Percentiles rank a stretch among this genome's conserved stretches.
These are phyloP conservation scores for Candida taoyuanica DNA, from an alignment of 805 yeast species.

Conservation along the genomic window DNA sequence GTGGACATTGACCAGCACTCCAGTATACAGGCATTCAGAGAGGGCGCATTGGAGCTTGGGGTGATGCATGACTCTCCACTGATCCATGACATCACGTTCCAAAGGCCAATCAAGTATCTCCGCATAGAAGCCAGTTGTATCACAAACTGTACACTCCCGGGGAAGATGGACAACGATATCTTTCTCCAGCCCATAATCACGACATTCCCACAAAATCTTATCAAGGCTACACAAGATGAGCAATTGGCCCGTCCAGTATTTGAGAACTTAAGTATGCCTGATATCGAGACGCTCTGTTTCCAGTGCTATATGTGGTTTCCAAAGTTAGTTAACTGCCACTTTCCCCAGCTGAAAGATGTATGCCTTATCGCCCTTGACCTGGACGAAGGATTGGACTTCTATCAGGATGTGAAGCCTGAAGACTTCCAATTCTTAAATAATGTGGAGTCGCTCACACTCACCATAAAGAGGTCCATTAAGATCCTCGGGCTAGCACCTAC, in stretches of 20 bases:
- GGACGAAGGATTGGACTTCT: background rate
- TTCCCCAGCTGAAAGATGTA: background rate
- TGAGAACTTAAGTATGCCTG: background rate
- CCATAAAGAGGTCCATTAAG: background rate
- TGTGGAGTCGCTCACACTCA: background rate
- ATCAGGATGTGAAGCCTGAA: background rate
- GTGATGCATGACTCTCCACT: background rate
- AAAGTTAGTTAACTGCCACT: background rate
- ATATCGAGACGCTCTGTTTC: background rate
- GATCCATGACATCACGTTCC: background rate
- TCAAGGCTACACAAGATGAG: background rate
- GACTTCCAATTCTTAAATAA: background rate
- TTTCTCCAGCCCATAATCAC: background rate
- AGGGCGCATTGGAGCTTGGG: no score
- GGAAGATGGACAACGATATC: background rate
- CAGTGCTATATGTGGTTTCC: background rate
- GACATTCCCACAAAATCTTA: background rate
- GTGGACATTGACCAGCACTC: no score
- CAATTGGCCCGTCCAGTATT: background rate
- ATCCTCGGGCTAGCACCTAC: background rate
- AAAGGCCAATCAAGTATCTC: background rate
- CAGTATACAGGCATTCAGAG: no score
- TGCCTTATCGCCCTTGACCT: background rate
- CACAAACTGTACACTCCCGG: background rate
- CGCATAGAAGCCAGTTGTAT: background rate